Evolutionary conservation across 2,329 filamentous ascomycete genomes (phyloP).

Genomic region (Geosmithia flava): DNA sequence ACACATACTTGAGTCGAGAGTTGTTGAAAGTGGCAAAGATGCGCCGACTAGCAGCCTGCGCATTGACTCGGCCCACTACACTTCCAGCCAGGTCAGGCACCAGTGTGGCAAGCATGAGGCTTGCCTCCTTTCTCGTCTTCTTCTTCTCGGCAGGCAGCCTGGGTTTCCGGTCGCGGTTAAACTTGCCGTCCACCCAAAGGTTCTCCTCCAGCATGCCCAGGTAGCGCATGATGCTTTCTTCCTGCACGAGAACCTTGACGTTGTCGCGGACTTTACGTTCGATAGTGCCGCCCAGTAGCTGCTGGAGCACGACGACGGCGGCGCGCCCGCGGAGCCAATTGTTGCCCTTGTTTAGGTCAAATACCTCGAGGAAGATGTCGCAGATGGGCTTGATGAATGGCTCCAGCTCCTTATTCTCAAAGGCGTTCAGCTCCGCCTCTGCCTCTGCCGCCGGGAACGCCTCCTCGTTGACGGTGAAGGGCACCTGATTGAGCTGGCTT

Average conservation of each 20-base stretch:
- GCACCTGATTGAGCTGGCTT: conserved; percentile 44
- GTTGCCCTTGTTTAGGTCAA: conserved; percentile 87
- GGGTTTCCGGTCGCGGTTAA: conserved; percentile 34
- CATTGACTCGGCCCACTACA: conserved; percentile 87
- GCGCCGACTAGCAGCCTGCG: conserved; percentile 76
- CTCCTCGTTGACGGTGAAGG: conserved; percentile 26
- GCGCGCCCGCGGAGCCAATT: conserved; percentile 95
- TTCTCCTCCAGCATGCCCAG: conserved; percentile 59
- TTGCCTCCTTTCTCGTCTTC: conserved; percentile 75
- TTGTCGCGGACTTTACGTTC: conserved; percentile 89
- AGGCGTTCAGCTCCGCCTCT: conserved; percentile 86
- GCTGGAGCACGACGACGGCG: conserved; percentile 91
- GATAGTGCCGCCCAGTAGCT: conserved; percentile 89
- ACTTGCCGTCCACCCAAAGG: conserved; percentile 64
- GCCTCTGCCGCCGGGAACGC: conserved; percentile 54
- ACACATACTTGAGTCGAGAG: conserved; percentile 67
- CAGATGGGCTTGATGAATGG: conserved; percentile 98
- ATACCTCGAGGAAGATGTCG: conserved; percentile 91
- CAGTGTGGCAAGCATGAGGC: conserved; percentile 76
- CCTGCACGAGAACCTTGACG: conserved; percentile 59
- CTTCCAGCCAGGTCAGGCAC: conserved; percentile 84
- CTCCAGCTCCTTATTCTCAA: conserved; percentile 78
- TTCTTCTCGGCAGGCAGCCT: conserved; percentile 63
- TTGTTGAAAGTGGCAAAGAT: conserved; percentile 91
- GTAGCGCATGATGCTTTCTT: conserved; percentile 68